Evolutionary conservation across 2,329 filamentous ascomycete genomes (phyloP).

Genomic region (Cytospora leucostoma): DNA sequence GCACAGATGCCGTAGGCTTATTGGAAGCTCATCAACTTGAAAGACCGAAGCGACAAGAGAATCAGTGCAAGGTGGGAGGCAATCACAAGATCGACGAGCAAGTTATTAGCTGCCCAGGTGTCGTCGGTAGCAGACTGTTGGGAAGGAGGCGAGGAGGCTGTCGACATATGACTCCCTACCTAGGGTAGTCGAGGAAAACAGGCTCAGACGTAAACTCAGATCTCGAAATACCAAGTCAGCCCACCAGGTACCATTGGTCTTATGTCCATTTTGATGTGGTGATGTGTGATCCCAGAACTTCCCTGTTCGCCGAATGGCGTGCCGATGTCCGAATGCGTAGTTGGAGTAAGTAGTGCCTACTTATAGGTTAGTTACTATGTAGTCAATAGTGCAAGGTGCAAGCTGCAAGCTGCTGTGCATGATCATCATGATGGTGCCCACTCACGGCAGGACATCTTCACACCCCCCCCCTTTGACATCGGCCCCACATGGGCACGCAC

Average conservation of each 20-base stretch:
- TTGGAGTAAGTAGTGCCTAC: no score
- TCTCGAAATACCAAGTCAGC: not conserved
- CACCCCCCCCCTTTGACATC: not conserved
- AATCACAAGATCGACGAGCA: not conserved
- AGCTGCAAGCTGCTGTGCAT: no score
- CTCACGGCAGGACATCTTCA: no score
- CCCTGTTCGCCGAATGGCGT: no score
- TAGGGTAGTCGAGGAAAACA: not conserved
- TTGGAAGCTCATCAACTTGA: not conserved
- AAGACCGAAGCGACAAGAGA: not conserved
- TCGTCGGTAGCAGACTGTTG: not conserved
- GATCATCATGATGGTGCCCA: no score
- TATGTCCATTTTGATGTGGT: constrained; percentile 1
- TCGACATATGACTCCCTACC: not conserved
- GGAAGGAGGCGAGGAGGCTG: not conserved
- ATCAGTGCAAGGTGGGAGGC: not conserved
- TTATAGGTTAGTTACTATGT: no score
- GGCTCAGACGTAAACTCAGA: not conserved
- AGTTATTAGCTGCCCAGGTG: not conserved
- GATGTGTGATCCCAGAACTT: not conserved
- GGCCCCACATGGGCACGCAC: constrained; percentile 11
- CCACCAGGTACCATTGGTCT: not conserved
- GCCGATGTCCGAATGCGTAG: no score
- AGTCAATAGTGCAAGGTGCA: no score
- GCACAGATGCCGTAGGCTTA: not conserved